Base-by-base conservation (phyloP, 1,284 basidiomycete genomes). In the Erythrobasidium hasegawianum region DNA sequence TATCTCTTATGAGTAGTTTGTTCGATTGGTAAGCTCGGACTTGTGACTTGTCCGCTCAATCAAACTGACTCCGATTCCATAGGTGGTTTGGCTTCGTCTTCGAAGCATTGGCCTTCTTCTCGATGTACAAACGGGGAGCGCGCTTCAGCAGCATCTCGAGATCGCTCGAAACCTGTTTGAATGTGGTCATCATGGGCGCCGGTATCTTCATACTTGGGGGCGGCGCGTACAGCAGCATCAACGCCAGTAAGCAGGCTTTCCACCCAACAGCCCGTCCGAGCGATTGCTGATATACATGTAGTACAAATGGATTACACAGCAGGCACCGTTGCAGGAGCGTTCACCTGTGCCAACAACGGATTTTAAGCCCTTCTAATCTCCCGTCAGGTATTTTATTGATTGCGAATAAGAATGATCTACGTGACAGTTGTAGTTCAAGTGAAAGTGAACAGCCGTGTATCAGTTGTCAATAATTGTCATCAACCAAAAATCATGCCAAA, bases 291-390 rank as follows among this genome's bases (percentile, higher is more conserved):
- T 45, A 14, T 43, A 11, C 26, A 22, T 18, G 14, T 27, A 64
- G 61, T 64, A n/a, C 20, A 54, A n/a, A 38, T 54, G 24, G 61
- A 64, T 33, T 64, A 64, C 26, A 54, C 29, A 39, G 22, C 3
- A 13, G 61, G 61, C 27, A 64, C 61, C 13, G 61, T 64, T 22
- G 54, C 52, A n/a, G 61, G 61, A 11, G 61, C 61, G 11, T 64
- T 64, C 54, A 64, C 52, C n/a, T 64, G 61, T 54, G 61, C 55
- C 20, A 64, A 64, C 41, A 64, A 64, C 26, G 61, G 61, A 13
- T 64, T 64, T 20, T 64, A 57, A 14, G 4, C 16, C 16, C n/a
- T 18, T 47, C 43, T 5, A 24, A 5, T 47, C 14, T 47, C 22
- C 7, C n/a, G 43, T 18, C 43, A n/a, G 16, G 5, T 5, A 5